Percentiles rank a stretch among this genome's conserved stretches.
These are phyloP conservation scores for Salix arbutifolia DNA, from an alignment of 345 rosid species.

Conservation along the genomic window DNA sequence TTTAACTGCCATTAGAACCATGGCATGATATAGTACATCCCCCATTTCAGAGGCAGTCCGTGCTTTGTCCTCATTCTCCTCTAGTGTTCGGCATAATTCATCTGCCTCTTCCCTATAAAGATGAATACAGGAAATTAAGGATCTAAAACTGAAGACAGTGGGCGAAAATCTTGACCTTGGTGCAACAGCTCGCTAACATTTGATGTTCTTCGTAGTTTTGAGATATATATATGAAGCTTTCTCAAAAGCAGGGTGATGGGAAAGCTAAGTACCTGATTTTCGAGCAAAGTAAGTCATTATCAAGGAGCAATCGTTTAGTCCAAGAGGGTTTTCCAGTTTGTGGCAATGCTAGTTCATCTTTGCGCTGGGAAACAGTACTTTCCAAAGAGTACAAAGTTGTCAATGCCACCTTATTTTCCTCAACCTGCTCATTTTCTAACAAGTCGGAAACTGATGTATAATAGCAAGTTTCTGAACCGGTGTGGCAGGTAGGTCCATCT, in stretches of 20 bases:
- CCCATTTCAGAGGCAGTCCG: constrained; percentile 80
- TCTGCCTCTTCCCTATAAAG: constrained; percentile 73
- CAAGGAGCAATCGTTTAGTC: constrained; percentile 54
- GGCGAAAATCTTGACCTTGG: background rate
- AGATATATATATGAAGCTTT: background rate
- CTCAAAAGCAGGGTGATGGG: no score
- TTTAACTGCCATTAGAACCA: constrained; percentile 62
- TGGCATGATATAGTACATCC: constrained; percentile 65
- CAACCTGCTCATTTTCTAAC: constrained; percentile 52
- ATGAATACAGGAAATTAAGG: background rate
- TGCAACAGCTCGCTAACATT: no score
- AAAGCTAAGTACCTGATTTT: constrained; percentile 56
- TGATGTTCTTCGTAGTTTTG: background rate
- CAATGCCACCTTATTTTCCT: constrained; percentile 45
- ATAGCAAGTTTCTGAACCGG: constrained; percentile 87
- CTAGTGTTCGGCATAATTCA: constrained; percentile 71
- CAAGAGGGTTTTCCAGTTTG: constrained; percentile 73
- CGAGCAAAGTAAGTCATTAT: constrained; percentile 53
- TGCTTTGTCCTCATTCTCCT: constrained; percentile 57
- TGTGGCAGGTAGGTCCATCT: constrained; percentile 94
- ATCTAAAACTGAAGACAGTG: background rate
- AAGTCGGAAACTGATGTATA: constrained; percentile 47
- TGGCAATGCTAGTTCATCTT: constrained; percentile 48
- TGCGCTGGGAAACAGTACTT: constrained; percentile 62
- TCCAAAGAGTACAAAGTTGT: constrained; percentile 65